Percentiles rank a stretch among this genome's conserved stretches.
These are phyloP conservation scores for Penicillium subrubescens DNA, from an alignment of 495 filamentous ascomycete genomes.

Conservation along the genomic window DNA sequence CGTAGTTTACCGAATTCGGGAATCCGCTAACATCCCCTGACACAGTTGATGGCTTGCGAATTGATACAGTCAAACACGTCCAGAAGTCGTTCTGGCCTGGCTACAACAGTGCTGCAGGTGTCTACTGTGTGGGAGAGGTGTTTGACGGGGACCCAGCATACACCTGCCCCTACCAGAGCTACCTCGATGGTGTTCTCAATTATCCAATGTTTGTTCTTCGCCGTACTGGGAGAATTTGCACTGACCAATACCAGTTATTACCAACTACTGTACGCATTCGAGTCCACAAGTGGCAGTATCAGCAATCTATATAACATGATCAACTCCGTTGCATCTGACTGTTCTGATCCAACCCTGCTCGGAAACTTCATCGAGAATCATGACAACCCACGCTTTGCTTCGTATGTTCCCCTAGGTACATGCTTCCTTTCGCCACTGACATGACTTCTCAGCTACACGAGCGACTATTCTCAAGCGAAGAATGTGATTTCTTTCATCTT, in stretches of 20 bases:
- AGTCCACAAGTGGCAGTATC: slow-evolving; percentile 59
- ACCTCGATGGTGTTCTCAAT: slow-evolving; percentile 65
- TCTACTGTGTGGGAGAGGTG: slow-evolving; percentile 73
- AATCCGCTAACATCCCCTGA: background rate
- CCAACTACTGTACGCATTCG: slow-evolving; percentile 62
- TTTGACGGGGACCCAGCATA: slow-evolving; percentile 62
- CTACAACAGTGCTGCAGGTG: slow-evolving; percentile 65
- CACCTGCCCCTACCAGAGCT: slow-evolving; percentile 65
- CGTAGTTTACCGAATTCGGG: too few species aligned
- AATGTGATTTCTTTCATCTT: slow-evolving; percentile 74
- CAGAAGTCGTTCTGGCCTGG: slow-evolving; percentile 68
- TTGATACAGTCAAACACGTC: slow-evolving; percentile 77
- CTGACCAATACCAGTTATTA: slow-evolving; percentile 43
- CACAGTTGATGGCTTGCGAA: slow-evolving; percentile 72
- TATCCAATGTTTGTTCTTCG: slow-evolving; percentile 49
- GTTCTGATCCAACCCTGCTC: slow-evolving; percentile 63
- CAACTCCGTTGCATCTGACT: slow-evolving; percentile 53
- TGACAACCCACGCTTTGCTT: slow-evolving; percentile 69
- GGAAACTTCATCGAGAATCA: slow-evolving; percentile 84
- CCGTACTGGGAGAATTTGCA: background rate
- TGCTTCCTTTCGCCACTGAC: background rate
- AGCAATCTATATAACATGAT: slow-evolving; percentile 61
- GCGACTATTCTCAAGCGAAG: slow-evolving; percentile 55
- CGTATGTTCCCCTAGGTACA: slow-evolving; percentile 22
- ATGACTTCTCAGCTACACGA: slow-evolving; percentile 42